Conservation (phyloP, 306 rosid species). For the Glycine tomentella region DNA sequence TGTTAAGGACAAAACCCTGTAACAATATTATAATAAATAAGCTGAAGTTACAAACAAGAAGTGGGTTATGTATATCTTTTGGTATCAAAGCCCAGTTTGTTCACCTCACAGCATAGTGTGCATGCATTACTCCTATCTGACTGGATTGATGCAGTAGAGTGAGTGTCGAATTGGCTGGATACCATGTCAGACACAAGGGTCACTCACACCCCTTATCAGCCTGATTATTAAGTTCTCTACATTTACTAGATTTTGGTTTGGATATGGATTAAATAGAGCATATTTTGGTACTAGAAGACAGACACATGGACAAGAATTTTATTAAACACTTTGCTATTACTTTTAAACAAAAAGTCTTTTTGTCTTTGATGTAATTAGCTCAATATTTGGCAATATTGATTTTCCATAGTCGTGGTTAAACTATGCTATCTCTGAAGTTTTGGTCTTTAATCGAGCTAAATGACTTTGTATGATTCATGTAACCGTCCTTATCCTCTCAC, state of each 20-base stretch:
- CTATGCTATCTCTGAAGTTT: not conserved
- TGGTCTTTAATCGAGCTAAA: too few species aligned
- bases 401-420: not conserved
- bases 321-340: not conserved
- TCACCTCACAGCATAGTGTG: too few species aligned
- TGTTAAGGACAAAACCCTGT: too few species aligned
- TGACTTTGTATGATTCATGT: too few species aligned
- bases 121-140: too few species aligned
- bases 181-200: not conserved
- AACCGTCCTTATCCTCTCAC: not conserved
- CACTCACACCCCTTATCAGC: not conserved
- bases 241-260: constrained; percentile 25
- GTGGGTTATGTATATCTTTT: not conserved
- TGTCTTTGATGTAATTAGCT: too few species aligned
- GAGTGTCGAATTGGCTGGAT: not conserved
- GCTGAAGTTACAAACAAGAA: too few species aligned
- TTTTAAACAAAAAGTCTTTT: too few species aligned
- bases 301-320: constrained; percentile 2
- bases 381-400: too few species aligned
- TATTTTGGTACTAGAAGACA: not conserved
- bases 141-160: not conserved
- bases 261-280: constrained; percentile 25
- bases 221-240: not conserved
- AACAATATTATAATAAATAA: too few species aligned
- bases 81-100: not conserved